Conservation (phyloP, 768 basidiomycete species). For the Leccinum subgranulosum region DNA sequence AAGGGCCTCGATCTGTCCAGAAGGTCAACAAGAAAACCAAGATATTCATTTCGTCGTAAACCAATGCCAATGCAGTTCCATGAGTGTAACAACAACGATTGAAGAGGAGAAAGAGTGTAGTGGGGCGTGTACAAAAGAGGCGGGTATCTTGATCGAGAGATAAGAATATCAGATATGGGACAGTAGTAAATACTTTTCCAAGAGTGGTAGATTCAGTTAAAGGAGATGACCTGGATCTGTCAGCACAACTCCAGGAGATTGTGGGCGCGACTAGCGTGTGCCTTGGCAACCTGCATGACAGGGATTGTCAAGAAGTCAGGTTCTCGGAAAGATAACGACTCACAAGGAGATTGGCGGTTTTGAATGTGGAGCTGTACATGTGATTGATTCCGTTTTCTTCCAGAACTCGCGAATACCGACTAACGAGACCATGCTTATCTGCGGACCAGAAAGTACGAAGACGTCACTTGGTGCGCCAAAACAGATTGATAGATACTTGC, state of each 20-base stretch:
- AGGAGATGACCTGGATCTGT: constrained; percentile 8
- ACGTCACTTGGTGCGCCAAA: constrained; percentile 1
- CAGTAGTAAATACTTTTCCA: neutral
- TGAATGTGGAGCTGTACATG: constrained; percentile 83
- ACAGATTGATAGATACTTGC: constrained; percentile 34
- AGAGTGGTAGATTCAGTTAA: neutral
- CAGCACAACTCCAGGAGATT: constrained; percentile 57
- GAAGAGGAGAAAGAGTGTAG: neutral
- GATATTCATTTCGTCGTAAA: constrained; percentile 2
- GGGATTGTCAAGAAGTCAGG: neutral
- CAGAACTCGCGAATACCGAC: constrained; percentile 69
- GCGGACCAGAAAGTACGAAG: constrained; percentile 4
- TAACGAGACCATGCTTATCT: constrained; percentile 80
- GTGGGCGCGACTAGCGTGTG: constrained; percentile 53
- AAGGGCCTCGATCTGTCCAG: neutral
- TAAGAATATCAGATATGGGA: constrained; percentile 6
- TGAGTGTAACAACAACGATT: neutral
- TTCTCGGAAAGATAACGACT: constrained; percentile 16
- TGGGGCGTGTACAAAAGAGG: constrained; percentile 1
- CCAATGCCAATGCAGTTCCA: constrained; percentile 2
- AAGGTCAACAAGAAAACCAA: neutral
- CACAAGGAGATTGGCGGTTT: constrained; percentile 77
- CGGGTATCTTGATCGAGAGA: constrained; percentile 18
- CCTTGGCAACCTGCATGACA: constrained; percentile 49
- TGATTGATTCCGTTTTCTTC: constrained; percentile 75